A percentile compares a stretch with the other conserved stretches of the same genome.
These are phyloP conservation scores for Pleurotus platypus DNA, from an alignment of 768 basidiomycete genomes.

Conservation along the genomic window DNA sequence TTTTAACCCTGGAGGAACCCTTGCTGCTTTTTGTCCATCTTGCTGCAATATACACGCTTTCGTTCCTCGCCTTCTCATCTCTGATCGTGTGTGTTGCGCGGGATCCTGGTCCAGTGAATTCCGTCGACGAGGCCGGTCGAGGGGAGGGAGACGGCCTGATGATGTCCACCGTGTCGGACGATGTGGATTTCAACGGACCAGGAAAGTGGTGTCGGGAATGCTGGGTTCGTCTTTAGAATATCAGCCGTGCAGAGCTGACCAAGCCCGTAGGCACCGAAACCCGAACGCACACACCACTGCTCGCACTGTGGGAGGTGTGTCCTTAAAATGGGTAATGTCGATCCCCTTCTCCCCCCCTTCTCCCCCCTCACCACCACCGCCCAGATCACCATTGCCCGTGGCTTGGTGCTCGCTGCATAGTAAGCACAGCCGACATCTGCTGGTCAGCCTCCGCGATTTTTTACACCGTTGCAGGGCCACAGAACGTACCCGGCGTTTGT, in stretches of 20 bases:
- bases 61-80: slow-evolving; percentile 67
- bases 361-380: slow-evolving; percentile 3
- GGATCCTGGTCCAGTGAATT: slow-evolving; percentile 66
- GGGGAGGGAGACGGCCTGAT: slow-evolving; percentile 60
- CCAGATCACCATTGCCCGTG: slow-evolving; percentile 87
- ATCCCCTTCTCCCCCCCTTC: slow-evolving; percentile 8
- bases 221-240: slow-evolving; percentile 38
- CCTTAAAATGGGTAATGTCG: slow-evolving; percentile 73
- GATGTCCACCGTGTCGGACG: slow-evolving; percentile 19
- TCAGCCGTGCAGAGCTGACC: background rate
- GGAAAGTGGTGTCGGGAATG: slow-evolving; percentile 78
- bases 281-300: slow-evolving; percentile 81
- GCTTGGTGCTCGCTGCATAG: slow-evolving; percentile 75
- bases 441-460: too few relatives aligned
- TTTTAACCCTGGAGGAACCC: slow-evolving; percentile 47
- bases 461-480: slow-evolving; percentile 52
- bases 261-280: slow-evolving; percentile 55
- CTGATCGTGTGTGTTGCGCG: slow-evolving; percentile 69
- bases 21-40: slow-evolving; percentile 51
- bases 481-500: slow-evolving; percentile 83
- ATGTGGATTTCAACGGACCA: slow-evolving; percentile 48
- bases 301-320: slow-evolving; percentile 73
- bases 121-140: slow-evolving; percentile 39
- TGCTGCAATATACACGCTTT: slow-evolving; percentile 56
- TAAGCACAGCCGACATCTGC: slow-evolving; percentile 19